Percentiles rank a stretch among this genome's conserved stretches.
These are phyloP conservation scores for Citrus unshiu DNA, from an alignment of 345 rosid genomes.

Conservation along the genomic window DNA sequence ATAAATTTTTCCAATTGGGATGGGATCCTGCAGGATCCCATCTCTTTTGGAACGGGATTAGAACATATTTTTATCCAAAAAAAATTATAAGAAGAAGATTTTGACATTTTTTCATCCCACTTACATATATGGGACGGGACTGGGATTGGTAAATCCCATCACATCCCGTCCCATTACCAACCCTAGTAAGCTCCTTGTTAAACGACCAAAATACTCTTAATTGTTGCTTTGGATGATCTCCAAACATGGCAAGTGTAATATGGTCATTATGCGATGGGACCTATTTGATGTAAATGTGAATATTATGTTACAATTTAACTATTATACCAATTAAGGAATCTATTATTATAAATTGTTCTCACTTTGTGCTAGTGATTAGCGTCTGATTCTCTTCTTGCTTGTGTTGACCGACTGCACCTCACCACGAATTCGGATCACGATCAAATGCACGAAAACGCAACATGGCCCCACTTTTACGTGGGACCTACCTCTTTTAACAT, in stretches of 20 bases:
- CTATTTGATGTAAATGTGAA: too few species aligned
- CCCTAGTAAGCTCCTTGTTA: neutral
- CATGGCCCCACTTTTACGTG: constrained; percentile 7
- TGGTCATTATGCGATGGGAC: too few species aligned
- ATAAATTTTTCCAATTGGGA: rapidly evolving
- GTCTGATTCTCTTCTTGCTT: neutral
- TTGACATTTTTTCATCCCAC: rapidly evolving
- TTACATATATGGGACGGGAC: too few species aligned
- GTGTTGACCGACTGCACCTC: neutral
- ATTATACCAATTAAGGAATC: too few species aligned
- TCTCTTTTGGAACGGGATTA: rapidly evolving
- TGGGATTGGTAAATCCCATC: too few species aligned
- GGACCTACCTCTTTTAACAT: constrained; percentile 16
- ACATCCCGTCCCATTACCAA: too few species aligned
- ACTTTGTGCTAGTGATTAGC: neutral
- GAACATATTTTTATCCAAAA: too few species aligned
- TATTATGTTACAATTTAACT: too few species aligned
- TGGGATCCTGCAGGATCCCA: too few species aligned
- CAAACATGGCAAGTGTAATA: too few species aligned
- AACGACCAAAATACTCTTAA: neutral
- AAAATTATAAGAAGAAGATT: rapidly evolving
- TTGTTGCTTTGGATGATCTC: too few species aligned
- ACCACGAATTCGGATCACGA: neutral
- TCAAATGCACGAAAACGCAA: neutral
- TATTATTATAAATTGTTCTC: too few species aligned